Conservation (phyloP, 148 eudicot species). For the Rhododendron vialii region DNA sequence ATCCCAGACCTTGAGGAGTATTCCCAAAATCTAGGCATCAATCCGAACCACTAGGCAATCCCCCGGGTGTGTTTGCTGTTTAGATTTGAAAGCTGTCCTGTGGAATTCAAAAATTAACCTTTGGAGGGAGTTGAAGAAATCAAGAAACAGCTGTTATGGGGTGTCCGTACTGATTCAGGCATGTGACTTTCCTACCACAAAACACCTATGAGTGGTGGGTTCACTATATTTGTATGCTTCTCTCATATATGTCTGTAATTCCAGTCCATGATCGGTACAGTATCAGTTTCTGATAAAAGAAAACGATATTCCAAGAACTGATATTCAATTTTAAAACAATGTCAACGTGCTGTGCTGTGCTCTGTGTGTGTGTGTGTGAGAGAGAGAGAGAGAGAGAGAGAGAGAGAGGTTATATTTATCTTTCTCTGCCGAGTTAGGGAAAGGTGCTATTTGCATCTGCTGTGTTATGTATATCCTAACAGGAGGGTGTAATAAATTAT, state of each 20-base stretch:
- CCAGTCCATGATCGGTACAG: neutral
- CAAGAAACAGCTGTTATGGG: constrained; percentile 23
- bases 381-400: neutral
- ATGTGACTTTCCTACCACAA: constrained; percentile 16
- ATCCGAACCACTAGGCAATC: too few species aligned
- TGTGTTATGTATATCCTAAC: neutral
- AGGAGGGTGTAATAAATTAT: neutral
- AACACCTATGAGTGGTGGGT: constrained; percentile 7
- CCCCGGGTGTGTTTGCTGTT: neutral
- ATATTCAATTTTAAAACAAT: neutral
- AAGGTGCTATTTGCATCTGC: neutral
- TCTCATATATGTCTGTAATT: neutral
- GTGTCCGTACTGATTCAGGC: constrained; percentile 2
- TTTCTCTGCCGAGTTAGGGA: neutral
- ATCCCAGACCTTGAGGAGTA: too few species aligned
- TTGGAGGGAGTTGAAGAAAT: neutral
- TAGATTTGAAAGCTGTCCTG: neutral
- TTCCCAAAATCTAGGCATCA: too few species aligned
- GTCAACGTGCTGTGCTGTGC: neutral
- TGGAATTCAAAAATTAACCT: neutral
- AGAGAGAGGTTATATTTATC: neutral
- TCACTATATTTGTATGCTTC: neutral
- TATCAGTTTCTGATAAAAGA: neutral
- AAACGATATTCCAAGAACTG: neutral
- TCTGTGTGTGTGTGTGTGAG: neutral